Base-by-base conservation (phyloP, 352 stramenopile species). In the Globisporangium canariense region DNA sequence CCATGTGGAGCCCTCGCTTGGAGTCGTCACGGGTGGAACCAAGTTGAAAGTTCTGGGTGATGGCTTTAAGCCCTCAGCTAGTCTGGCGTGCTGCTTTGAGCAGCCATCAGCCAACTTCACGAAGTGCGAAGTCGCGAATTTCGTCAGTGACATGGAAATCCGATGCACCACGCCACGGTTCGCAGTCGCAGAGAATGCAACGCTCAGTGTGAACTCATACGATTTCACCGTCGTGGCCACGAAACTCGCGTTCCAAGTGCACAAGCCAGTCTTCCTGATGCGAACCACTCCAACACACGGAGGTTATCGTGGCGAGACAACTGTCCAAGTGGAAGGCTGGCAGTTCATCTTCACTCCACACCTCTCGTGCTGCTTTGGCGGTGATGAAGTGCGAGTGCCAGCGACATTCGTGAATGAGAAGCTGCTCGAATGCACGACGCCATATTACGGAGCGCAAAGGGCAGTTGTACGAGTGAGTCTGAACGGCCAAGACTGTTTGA, bases 361-460 rank as follows among this genome's bases (percentile, higher is more conserved):
- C 13, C 61, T 96, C 0, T 73, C 77, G 5, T 96, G 89, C 50
- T 89, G 83, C 45, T 94, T 96, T 69, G 74, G 71, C 30, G 62
- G 70, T 25, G 64, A 71, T 25, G 62, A 71, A 13, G 52, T 67
- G n/a, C 65, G 55, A 0, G 77, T 90, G 5, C 66, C 72, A 51
- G 86, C 83, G 30, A 78, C 74, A 1, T 91, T 91, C 60, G 67
- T 88, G 18, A 96, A 93, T 38, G 61, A 75, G 1, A 85, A 86
- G 47, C 13, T 71, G 28, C 53, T 95, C 4, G 66, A 77, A 32
- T 96, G 89, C 54, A 59, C 58, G 1, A 78, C 85, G 1, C 83
- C 85, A 30, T 58, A 60, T 36, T 64, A 76, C 32, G 73, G 70
- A 14, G 47, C 65, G 28, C 54, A 53, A 0, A 58, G 22, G 2